Conservation (phyloP, 306 rosid genomes). For the Casuarina cunninghamiana region DNA sequence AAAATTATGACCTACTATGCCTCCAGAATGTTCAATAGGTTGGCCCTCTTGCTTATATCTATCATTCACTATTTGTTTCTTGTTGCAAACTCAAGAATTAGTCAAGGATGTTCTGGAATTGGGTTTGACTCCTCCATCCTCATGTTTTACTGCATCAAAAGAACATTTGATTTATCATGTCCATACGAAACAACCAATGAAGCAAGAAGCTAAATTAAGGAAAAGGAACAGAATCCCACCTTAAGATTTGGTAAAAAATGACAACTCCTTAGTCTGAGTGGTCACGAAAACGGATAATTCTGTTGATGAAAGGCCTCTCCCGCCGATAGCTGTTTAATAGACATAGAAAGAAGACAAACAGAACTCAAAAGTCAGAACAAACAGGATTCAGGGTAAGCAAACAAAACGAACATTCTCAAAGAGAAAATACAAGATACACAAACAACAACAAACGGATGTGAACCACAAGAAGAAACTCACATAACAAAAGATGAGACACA, state of each 20-base stretch:
- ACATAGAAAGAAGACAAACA: background rate
- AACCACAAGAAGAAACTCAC: constrained; percentile 40
- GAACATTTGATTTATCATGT: background rate
- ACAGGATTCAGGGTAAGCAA: background rate
- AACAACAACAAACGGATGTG: background rate
- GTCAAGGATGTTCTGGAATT: background rate
- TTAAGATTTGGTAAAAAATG: constrained; percentile 7
- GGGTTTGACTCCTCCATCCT: background rate
- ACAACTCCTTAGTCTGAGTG: constrained; percentile 59
- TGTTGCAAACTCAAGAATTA: background rate
- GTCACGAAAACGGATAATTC: constrained; percentile 58
- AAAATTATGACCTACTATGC: background rate
- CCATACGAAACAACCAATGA: background rate
- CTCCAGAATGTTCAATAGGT: background rate
- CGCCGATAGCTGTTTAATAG: constrained; percentile 48
- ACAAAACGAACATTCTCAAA: background rate
- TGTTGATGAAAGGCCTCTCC: constrained; percentile 73
- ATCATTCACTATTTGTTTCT: background rate
- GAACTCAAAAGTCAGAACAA: background rate
- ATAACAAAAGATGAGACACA: constrained; percentile 62
- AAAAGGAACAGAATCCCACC: constrained; percentile 29
- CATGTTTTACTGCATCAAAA: background rate
- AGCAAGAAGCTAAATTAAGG: constrained; percentile 14
- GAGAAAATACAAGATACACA: background rate
- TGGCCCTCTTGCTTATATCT: background rate